A percentile compares a stretch with the other conserved stretches of the same genome.
phyloP scores from a whole-genome alignment of 768 basidiomycete species.

The Russula lepida region DNA sequence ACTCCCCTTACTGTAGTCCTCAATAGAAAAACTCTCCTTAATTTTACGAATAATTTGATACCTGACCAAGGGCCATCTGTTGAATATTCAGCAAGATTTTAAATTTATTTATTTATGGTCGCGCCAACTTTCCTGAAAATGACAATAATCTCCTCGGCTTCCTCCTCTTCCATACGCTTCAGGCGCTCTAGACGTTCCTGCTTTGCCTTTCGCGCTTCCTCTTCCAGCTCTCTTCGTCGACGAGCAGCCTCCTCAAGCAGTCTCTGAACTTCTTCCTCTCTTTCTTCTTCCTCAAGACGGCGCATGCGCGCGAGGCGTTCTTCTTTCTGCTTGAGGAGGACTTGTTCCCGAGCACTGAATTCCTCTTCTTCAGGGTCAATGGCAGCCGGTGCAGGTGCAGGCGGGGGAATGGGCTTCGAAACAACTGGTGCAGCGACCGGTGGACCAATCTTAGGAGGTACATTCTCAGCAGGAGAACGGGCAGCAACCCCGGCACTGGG shows the following conservation, averaged over 20 bases:
- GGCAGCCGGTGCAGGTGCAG: slow-evolving; percentile 33
- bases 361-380: slow-evolving; percentile 74
- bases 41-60: too few species aligned
- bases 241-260: slow-evolving; percentile 30
- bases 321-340: slow-evolving; percentile 61
- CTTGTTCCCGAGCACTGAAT: slow-evolving; percentile 60
- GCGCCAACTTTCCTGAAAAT: too few species aligned
- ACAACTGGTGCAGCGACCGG: slow-evolving; percentile 28
- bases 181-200: slow-evolving; percentile 13
- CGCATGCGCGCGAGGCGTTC: slow-evolving; percentile 64
- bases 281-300: slow-evolving; percentile 55
- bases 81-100: too few species aligned
- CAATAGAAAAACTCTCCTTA: too few species aligned
- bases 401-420: slow-evolving; percentile 29
- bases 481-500: slow-evolving; percentile 22
- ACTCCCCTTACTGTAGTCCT: too few species aligned
- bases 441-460: slow-evolving; percentile 29
- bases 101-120: too few species aligned
- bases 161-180: slow-evolving; percentile 17
- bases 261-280: slow-evolving; percentile 44
- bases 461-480: slow-evolving; percentile 26
- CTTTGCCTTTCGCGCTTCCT: slow-evolving; percentile 13
- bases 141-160: slow-evolving; percentile 17
- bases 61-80: too few species aligned
- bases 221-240: slow-evolving; percentile 28